phyloP scores from a whole-genome alignment of 1,284 basidiomycete genomes.

The Pseudozyma thailandica region DNA sequence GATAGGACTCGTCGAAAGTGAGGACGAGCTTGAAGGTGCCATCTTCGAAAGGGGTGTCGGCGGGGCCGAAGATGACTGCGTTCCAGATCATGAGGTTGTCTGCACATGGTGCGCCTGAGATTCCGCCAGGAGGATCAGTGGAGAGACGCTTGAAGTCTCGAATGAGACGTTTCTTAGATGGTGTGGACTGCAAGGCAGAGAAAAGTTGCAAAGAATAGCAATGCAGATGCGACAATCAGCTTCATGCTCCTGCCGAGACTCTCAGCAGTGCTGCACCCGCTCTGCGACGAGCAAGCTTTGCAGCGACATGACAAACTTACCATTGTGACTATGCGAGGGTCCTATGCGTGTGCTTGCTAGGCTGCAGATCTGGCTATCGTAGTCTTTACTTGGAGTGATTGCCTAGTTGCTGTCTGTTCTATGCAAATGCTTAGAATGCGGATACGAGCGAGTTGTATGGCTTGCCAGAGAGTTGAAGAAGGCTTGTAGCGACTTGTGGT shows the following conservation, averaged over 20 bases:
- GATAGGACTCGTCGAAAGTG: constrained; percentile 96
- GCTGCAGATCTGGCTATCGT: too few relatives aligned
- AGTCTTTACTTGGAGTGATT: too few relatives aligned
- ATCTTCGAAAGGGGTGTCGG: constrained; percentile 97
- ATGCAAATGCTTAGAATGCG: too few relatives aligned
- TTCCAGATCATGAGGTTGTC: constrained; percentile 99
- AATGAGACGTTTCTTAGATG: constrained; percentile 65
- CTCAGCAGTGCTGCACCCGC: not conserved
- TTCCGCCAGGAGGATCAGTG: constrained; percentile 91
- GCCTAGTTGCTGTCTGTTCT: too few relatives aligned
- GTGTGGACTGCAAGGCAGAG: constrained; percentile 55
- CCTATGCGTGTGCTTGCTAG: not conserved
- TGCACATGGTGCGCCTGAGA: constrained; percentile 93
- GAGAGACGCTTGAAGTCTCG: constrained; percentile 86
- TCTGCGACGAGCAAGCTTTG: not conserved
- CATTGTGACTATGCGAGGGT: constrained; percentile 6
- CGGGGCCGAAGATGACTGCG: constrained; percentile 98
- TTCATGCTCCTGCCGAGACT: not conserved
- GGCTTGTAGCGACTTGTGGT: too few relatives aligned
- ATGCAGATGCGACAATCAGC: not conserved
- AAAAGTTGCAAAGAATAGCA: not conserved
- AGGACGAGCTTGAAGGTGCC: constrained; percentile 96
- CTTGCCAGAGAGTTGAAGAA: too few relatives aligned
- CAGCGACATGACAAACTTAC: constrained; percentile 5
- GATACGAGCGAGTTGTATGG: too few relatives aligned